Evolutionary conservation across 2,329 filamentous ascomycete genomes (phyloP), one percentile per base, ranked within the genome.

Genomic region (Fusarium scirpi): DNA sequence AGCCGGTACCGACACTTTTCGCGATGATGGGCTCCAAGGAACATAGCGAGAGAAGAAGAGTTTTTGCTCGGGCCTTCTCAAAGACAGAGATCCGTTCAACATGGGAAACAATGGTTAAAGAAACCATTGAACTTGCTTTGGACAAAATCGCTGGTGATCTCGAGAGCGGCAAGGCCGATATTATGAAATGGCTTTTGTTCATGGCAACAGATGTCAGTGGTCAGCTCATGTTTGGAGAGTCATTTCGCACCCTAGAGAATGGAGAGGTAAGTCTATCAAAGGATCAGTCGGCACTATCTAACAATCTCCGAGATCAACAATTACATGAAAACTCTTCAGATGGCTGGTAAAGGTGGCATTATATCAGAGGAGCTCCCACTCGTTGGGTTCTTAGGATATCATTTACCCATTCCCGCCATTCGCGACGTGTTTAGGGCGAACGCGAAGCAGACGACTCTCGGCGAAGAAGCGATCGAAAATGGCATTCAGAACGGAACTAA

Each of bases 131-230:
- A 18, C 32, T 38, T 18, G 32, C 32, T 11, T 38, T 38, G 16
- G 32, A 38, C 9, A 38, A 6, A 2, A 38, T 38, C 8, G 16
- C 16, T 0, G 16, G 32, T 38, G 16, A 38, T 6, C 32, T 38
- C 1, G 9, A 38, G 32, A 18, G 3, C 32, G 16, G 16, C 16
- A 38, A 38, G 16, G 22, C 44, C 16, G 44, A 46, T 18, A 18
- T 25, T 2, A 27, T 46, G 15, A 63, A 61, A 2, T 63, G 60
- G 60, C 61, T 53, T 22, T 41, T 46, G 11, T 47, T 63, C 9
- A 63, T 63, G 60, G 46, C 60, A 8, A 61, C 47, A 3, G 60
- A 63, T 13, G 52, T 62, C 6, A 62, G 60, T 3, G 59, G 59
- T 5, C 45, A 62, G 20, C 16, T 62, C 1, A 61, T 57, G 3